Base-by-base conservation (phyloP, 495 filamentous ascomycete genomes). In the Cercophora newfieldiana region DNA sequence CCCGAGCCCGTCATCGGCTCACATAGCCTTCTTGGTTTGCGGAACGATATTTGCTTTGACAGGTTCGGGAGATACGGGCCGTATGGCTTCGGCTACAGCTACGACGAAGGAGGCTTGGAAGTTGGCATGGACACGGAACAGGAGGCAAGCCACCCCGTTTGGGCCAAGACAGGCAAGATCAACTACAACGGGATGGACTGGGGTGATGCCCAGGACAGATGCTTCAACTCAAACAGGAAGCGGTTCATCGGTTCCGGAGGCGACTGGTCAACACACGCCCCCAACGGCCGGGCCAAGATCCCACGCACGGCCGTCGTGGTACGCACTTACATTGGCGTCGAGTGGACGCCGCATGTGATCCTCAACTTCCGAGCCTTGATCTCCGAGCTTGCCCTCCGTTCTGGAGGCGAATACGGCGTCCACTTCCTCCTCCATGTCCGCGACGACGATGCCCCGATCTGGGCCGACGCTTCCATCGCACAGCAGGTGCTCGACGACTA, bases 11-110 rank as follows among this genome's bases (percentile, higher is more conserved):
- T 89, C 3, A 87, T 96, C 69, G 95, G 95, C 8, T 93, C 90
- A 1, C 89, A 97, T 73, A 82, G 86, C 3, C 74, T 94, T 37
- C 73, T 98, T 10, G 94, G 91, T 0, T 72, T 97, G 19, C 86
- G 86, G 31, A 86, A 95, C 63, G 90, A 96, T 72, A 82, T 97
- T 53, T 99, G 95, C 77, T 98, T 97, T 75, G 95, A 99, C 66
- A 85, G 95, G 0, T 97, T 91, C 76, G 93, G 95, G 29, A 86
- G 94, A 59, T 83, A 96, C 22, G 96, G 95, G 0, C 89, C 94
- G 1, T 99, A 99, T 71, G 95, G 95, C 0, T 82, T 91, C 37
- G 95, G 95, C 44, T 98, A 98, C 72, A 85, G 83, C 31, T 78
- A 82, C 22, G 85, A 86, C 57, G 85, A 85, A 72, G 95, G 95